phyloP scores from a whole-genome alignment of 73 alveolate species.

The Paramecium pentaurelia region DNA sequence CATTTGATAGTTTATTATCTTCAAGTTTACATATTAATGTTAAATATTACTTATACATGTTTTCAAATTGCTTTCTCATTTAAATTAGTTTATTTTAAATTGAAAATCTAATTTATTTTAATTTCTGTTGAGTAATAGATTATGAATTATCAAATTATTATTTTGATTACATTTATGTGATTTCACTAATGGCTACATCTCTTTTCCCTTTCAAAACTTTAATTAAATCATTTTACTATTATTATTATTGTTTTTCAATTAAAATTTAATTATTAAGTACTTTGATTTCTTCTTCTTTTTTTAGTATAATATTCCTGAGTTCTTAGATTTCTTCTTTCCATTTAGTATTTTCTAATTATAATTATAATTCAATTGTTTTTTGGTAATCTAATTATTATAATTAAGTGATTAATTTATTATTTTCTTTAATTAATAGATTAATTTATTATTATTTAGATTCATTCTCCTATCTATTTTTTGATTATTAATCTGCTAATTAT shows the following conservation, averaged over 20 bases:
- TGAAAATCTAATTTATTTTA: slow-evolving; percentile 3
- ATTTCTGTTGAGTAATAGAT: background rate
- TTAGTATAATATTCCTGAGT: background rate
- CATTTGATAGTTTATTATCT: background rate
- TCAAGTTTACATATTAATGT: background rate
- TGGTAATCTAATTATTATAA: background rate
- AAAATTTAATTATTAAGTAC: background rate
- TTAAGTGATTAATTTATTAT: background rate
- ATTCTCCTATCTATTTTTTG: slow-evolving; percentile 3
- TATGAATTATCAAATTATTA: background rate
- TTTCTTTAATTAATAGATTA: background rate
- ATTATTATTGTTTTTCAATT: background rate
- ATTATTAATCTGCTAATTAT: slow-evolving; percentile 9
- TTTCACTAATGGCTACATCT: slow-evolving; percentile 34
- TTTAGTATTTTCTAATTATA: background rate
- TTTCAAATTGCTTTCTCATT: slow-evolving; percentile 29
- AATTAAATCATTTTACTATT: background rate
- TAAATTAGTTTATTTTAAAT: background rate
- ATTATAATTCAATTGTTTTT: background rate
- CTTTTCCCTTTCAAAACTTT: background rate
- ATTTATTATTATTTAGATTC: slow-evolving; percentile 6
- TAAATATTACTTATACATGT: background rate
- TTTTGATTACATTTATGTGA: background rate
- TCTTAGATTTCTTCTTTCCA: background rate
- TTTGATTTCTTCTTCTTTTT: background rate